A percentile compares a stretch with the other conserved stretches of the same genome.
phyloP scores from a whole-genome alignment of 345 rosid genomes.

The Corchorus capsularis region DNA sequence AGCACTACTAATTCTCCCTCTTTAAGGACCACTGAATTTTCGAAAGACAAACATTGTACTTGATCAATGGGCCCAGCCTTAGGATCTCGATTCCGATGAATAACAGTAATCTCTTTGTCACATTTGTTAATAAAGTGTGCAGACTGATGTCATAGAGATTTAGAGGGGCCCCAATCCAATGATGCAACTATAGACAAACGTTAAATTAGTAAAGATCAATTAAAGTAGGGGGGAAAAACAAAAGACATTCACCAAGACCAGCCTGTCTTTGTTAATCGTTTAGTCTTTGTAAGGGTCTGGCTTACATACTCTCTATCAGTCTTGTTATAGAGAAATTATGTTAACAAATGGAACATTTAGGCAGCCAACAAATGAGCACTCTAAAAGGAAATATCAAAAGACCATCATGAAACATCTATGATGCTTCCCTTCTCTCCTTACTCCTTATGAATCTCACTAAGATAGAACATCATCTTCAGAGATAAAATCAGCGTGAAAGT shows the following conservation, averaged over 20 bases:
- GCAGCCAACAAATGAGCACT: neutral
- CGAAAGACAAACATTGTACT: too few species aligned
- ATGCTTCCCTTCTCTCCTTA: neutral
- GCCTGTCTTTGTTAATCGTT: constrained; percentile 96
- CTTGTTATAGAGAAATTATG: constrained; percentile 42
- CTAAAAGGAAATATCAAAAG: neutral
- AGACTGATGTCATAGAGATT: constrained; percentile 91
- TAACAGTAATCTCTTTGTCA: constrained; percentile 85
- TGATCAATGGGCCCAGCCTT: constrained; percentile 82
- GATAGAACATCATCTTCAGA: neutral
- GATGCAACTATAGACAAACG: constrained; percentile 56
- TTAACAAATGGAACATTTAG: neutral
- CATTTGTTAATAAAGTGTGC: constrained; percentile 98
- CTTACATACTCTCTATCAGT: constrained; percentile 98
- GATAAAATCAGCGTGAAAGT: neutral
- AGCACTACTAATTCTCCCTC: too few species aligned
- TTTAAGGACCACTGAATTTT: too few species aligned
- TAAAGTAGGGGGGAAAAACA: constrained; percentile 5
- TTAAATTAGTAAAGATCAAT: neutral
- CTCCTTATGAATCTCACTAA: too few species aligned
- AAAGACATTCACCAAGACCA: neutral
- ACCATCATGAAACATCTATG: neutral
- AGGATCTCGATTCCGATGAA: constrained; percentile 92
- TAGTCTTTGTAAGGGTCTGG: constrained; percentile 87
- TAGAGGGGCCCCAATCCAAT: constrained; percentile 83